These are phyloP conservation scores for Adenanthera pavonina DNA, from an alignment of 306 rosid genomes.

Conservation along the genomic window DNA sequence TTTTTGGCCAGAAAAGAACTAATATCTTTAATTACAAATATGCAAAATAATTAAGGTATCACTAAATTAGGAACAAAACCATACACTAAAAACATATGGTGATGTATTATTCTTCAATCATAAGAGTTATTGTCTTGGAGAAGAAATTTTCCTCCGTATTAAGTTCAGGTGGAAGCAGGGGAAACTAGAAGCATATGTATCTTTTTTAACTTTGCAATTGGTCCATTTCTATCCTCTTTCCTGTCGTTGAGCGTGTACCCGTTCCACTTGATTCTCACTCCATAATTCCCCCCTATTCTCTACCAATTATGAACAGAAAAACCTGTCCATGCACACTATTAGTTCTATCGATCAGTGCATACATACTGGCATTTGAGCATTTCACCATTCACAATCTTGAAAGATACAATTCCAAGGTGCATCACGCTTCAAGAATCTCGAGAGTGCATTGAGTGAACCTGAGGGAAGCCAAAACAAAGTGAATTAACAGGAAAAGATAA, in stretches of 20 bases:
- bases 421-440: neutral
- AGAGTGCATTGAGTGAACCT: neutral
- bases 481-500: no score
- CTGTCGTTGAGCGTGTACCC: neutral
- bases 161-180: neutral
- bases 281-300: neutral
- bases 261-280: neutral
- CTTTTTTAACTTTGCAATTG: neutral
- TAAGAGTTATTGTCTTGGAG: neutral
- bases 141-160: neutral
- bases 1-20: no score
- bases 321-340: neutral
- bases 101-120: neutral
- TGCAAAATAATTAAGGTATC: neutral
- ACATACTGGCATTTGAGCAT: neutral
- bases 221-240: neutral
- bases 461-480: neutral
- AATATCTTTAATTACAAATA: no score
- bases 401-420: neutral
- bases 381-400: neutral
- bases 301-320: neutral
- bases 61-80: neutral
- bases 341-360: neutral
- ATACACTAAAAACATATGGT: neutral
- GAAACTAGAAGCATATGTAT: neutral